Evolutionary conservation across 768 basidiomycete genomes (phyloP).

Genomic region (Plicaturopsis crispa): DNA sequence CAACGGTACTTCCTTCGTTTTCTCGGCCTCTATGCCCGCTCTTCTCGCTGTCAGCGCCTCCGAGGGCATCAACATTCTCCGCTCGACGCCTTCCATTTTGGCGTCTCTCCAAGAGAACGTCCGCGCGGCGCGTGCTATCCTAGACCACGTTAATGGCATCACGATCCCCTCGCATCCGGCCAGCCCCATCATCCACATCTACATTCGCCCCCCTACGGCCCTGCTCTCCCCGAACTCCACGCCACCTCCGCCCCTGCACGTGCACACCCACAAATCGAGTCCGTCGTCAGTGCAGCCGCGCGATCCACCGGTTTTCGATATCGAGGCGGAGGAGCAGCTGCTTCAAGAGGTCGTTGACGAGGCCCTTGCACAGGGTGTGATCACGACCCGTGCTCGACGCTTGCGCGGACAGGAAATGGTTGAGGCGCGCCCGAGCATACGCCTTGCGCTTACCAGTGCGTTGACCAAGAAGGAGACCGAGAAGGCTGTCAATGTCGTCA

Average conservation of each 20-base stretch:
- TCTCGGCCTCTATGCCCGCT: conserved; percentile 91
- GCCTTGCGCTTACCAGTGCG: conserved; percentile 73
- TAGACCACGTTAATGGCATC: conserved; percentile 78
- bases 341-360: conserved; percentile 95
- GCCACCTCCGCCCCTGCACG: conserved; percentile 16
- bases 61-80: conserved; percentile 76
- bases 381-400: conserved; percentile 80
- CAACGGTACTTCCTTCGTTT: conserved; percentile 93
- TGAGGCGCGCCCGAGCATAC: conserved; percentile 78
- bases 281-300: conserved; percentile 15
- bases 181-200: conserved; percentile 85
- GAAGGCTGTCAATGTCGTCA: conserved; percentile 74
- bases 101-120: conserved; percentile 75
- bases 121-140: conserved; percentile 64
- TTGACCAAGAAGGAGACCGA: conserved; percentile 87
- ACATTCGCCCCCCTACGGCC: conserved; percentile 34
- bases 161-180: conserved; percentile 79
- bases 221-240: conserved; percentile 18
- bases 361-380: conserved; percentile 68
- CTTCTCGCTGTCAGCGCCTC: conserved; percentile 84
- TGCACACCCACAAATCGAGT: conserved; percentile 6
- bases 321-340: conserved; percentile 65
- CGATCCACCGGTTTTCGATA: conserved; percentile 48
- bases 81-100: conserved; percentile 69
- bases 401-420: conserved; percentile 77